These are phyloP conservation scores for Coniochaeta prunicola DNA, from an alignment of 2,329 filamentous ascomycete species.

Conservation along the genomic window DNA sequence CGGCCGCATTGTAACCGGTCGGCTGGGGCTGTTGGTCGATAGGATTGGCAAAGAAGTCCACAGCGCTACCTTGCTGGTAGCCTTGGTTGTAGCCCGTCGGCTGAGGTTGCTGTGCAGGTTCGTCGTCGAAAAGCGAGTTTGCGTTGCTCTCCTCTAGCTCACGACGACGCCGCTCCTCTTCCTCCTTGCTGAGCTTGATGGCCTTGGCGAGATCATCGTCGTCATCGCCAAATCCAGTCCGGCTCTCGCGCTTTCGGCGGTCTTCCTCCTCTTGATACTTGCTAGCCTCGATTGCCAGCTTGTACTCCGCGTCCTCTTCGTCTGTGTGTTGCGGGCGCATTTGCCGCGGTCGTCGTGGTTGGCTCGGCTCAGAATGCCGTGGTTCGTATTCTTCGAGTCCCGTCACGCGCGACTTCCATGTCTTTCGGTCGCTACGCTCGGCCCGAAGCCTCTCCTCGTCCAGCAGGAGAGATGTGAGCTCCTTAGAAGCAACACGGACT, in stretches of 20 bases:
- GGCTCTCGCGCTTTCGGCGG: conserved; percentile 60
- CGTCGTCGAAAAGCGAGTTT: conserved; percentile 82
- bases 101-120: conserved; percentile 63
- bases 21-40: conserved; percentile 73
- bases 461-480: conserved; percentile 82
- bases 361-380: conserved; percentile 31
- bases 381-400: conserved; percentile 77
- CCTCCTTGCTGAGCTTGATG: conserved; percentile 88
- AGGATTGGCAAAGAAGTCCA: conserved; percentile 96
- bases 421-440: conserved; percentile 84
- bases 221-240: conserved; percentile 43
- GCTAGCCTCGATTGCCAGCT: conserved; percentile 86
- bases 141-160: conserved; percentile 85
- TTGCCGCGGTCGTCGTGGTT: conserved; percentile 35
- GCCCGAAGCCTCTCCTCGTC: conserved; percentile 89
- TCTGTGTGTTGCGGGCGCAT: conserved; percentile 50
- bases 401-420: conserved; percentile 94
- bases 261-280: conserved; percentile 94
- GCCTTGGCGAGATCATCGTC: conserved; percentile 93
- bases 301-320: conserved; percentile 87
- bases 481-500: conserved; percentile 96
- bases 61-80: conserved; percentile 92
- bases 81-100: conserved; percentile 91
- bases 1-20: conserved; percentile 57
- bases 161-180: conserved; percentile 81